A percentile compares a stretch with the other conserved stretches of the same genome.
These are phyloP conservation scores for Pseudonitzschia delicatissima DNA, from an alignment of 108 stramenopile species.

Conservation along the genomic window DNA sequence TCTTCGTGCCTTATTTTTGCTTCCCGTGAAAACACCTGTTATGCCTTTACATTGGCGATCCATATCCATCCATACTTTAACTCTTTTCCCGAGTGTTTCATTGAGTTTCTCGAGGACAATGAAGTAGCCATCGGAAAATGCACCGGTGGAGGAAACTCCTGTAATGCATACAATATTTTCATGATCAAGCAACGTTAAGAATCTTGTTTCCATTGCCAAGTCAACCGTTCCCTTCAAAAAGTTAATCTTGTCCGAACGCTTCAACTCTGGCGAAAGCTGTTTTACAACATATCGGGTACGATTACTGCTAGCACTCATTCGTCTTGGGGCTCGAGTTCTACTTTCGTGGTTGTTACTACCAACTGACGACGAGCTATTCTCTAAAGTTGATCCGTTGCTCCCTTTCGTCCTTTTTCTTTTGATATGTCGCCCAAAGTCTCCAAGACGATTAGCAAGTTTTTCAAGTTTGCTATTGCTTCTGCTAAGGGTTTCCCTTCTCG, in stretches of 20 bases:
- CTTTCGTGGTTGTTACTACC: not conserved
- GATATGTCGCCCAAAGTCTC: not conserved
- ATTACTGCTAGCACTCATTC: not conserved
- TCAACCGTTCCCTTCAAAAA: constrained; percentile 65
- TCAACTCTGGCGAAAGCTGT: constrained; percentile 21
- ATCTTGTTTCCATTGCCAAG: constrained; percentile 56
- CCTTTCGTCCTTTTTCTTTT: not conserved
- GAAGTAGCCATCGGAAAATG: constrained; percentile 46
- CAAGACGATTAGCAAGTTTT: not conserved
- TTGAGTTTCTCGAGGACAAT: constrained; percentile 46
- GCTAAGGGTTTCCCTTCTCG: not conserved
- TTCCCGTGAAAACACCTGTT: constrained; percentile 42
- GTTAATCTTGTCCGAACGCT: constrained; percentile 35
- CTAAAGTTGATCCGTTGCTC: not conserved
- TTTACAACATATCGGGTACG: constrained; percentile 35
- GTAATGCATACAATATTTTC: constrained; percentile 48
- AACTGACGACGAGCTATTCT: not conserved
- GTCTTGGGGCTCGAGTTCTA: not conserved
- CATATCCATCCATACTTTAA: constrained; percentile 44
- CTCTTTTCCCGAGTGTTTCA: constrained; percentile 33
- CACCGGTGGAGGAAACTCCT: constrained; percentile 20
- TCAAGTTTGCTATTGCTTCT: not conserved
- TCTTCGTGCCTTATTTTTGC: constrained; percentile 25
- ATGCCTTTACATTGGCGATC: constrained; percentile 47
- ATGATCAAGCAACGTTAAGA: constrained; percentile 40